Conservation (phyloP, 2,329 filamentous ascomycete genomes). For the Colletotrichum godetiae region DNA sequence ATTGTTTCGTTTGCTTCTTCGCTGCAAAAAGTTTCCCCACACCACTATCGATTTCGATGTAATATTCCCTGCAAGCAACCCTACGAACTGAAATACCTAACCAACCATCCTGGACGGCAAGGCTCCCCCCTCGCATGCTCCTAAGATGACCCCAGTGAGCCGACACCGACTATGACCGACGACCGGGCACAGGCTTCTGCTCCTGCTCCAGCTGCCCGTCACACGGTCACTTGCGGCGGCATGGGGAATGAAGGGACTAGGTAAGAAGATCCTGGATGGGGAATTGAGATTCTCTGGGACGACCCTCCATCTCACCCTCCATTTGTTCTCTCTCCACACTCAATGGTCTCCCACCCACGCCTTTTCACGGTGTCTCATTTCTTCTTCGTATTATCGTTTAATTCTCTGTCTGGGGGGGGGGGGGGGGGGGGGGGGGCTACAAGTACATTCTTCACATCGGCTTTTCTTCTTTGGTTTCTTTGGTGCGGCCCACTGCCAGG, state of each 20-base stretch:
- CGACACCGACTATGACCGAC: constrained; percentile 26
- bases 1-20: constrained; percentile 9
- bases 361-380: constrained; percentile 28
- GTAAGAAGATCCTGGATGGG: background rate
- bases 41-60: constrained; percentile 35
- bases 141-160: constrained; percentile 16
- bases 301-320: constrained; percentile 23
- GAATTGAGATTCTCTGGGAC: constrained; percentile 1
- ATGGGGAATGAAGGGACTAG: constrained; percentile 5
- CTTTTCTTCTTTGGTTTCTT: background rate
- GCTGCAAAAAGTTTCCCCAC: constrained; percentile 25
- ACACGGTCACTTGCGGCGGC: constrained; percentile 29
- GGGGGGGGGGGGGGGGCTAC: too few species aligned
- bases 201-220: constrained; percentile 29
- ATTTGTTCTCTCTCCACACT: constrained; percentile 29
- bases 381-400: constrained; percentile 32
- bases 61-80: constrained; percentile 31
- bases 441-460: constrained; percentile 3
- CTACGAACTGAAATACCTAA: constrained; percentile 27
- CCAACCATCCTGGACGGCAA: constrained; percentile 13
- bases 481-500: constrained; percentile 1
- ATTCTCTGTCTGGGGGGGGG: background rate
- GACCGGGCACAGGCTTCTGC: constrained; percentile 22
- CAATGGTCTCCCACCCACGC: constrained; percentile 25
- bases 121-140: background rate